A percentile compares a stretch with the other conserved stretches of the same genome.
Conservation (phyloP, 305 asterid genomes). For the Fraxinus baroniana region DNA sequence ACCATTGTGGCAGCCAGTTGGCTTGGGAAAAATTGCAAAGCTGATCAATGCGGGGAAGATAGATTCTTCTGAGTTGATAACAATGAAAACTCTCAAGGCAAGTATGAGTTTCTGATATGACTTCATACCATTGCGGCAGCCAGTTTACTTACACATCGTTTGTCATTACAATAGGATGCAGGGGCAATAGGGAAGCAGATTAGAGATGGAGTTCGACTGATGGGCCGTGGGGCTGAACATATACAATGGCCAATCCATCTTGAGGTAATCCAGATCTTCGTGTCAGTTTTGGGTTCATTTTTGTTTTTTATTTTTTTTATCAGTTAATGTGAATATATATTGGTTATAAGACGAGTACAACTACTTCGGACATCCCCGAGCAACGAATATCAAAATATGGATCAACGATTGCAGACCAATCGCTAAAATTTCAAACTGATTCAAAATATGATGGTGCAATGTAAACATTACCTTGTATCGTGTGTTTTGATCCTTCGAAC, state of each 20-base stretch:
- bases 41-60: conserved; percentile 93
- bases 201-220: conserved; percentile 80
- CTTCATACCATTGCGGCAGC: neutral
- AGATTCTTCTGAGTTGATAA: conserved; percentile 93
- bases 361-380: neutral
- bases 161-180: conserved; percentile 49
- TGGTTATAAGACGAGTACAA: neutral
- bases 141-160: neutral
- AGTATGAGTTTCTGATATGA: neutral
- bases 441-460: neutral
- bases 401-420: neutral
- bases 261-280: conserved; percentile 50
- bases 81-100: conserved; percentile 96
- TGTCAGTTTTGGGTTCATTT: neutral
- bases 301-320: neutral
- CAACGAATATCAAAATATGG: neutral
- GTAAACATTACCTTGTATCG: no score
- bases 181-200: conserved; percentile 95
- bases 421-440: neutral
- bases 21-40: conserved; percentile 88
- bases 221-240: conserved; percentile 88
- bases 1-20: conserved; percentile 72
- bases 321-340: neutral
- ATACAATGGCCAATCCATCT: conserved; percentile 92
- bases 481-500: neutral